Evolutionary conservation across 257 asterid species (phyloP).

Genomic region (Penstemon barbatus): DNA sequence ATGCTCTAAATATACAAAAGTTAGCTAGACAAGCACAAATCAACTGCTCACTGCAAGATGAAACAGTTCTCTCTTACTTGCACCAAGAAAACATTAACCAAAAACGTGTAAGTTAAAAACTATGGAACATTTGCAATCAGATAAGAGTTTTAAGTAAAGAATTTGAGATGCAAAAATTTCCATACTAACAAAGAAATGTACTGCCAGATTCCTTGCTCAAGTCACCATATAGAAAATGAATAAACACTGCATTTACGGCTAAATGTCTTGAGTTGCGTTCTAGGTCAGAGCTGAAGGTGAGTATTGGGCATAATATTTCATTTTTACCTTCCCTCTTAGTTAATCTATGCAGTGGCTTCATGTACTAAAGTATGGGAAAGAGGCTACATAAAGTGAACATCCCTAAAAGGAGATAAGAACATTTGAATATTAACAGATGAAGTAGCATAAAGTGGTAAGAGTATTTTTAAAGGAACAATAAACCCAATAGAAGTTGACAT

Average conservation of each 20-base stretch:
- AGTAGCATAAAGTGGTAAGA: neutral
- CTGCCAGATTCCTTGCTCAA: neutral
- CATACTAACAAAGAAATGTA: neutral
- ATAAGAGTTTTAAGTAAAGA: conserved; percentile 12
- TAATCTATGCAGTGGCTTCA: neutral
- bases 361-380: conserved; percentile 5
- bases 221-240: neutral
- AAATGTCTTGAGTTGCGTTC: neutral
- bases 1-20: neutral
- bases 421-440: conserved; percentile 1
- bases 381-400: neutral
- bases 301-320: neutral
- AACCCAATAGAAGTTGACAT: neutral
- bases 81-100: neutral
- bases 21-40: neutral
- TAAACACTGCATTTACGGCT: neutral
- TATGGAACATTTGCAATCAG: neutral
- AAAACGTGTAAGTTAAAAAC: neutral
- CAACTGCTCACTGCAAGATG: conserved; percentile 8
- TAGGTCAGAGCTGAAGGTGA: neutral
- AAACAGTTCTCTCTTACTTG: neutral
- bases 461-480: conserved; percentile 1
- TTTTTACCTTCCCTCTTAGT: neutral
- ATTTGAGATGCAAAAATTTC: neutral
- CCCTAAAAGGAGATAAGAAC: neutral